phyloP scores from a whole-genome alignment of 257 asterid genomes.

The Catharanthus roseus region DNA sequence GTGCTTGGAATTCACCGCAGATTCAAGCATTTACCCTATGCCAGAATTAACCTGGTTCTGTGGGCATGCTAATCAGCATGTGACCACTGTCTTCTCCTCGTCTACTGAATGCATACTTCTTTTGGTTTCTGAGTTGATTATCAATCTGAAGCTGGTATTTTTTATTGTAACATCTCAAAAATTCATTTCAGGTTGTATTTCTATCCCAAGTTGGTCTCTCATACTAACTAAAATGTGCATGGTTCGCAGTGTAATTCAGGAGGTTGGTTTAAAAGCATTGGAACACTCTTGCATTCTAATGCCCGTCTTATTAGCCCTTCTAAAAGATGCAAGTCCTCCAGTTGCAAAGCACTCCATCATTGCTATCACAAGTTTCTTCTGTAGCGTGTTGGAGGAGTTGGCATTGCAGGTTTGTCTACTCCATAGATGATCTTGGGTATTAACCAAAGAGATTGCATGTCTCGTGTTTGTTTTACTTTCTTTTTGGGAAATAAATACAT shows the following conservation, averaged over 20 bases:
- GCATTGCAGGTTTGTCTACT: conserved; percentile 65
- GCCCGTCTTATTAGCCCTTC: conserved; percentile 57
- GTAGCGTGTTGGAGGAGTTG: conserved; percentile 63
- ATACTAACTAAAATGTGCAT: conserved; percentile 18
- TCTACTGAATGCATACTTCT: background rate
- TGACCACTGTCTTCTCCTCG: background rate
- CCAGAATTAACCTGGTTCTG: background rate
- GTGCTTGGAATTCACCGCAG: background rate
- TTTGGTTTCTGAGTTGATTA: background rate
- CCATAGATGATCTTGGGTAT: conserved; percentile 8
- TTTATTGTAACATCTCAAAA: background rate
- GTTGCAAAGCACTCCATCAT: conserved; percentile 74
- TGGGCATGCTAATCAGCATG: background rate
- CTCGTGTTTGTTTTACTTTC: background rate
- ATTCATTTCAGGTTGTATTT: background rate
- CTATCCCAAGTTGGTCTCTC: background rate
- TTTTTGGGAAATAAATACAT: background rate
- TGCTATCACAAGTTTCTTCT: conserved; percentile 62
- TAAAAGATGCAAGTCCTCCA: conserved; percentile 53
- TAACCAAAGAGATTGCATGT: background rate
- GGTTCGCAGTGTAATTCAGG: conserved; percentile 74
- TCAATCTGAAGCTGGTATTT: background rate
- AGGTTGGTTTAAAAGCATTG: conserved; percentile 57
- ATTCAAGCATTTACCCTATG: background rate
- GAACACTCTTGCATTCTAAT: conserved; percentile 55